Evolutionary conservation across 176 grass and related monocot species (phyloP).

Genomic region (Stipa capillata): DNA sequence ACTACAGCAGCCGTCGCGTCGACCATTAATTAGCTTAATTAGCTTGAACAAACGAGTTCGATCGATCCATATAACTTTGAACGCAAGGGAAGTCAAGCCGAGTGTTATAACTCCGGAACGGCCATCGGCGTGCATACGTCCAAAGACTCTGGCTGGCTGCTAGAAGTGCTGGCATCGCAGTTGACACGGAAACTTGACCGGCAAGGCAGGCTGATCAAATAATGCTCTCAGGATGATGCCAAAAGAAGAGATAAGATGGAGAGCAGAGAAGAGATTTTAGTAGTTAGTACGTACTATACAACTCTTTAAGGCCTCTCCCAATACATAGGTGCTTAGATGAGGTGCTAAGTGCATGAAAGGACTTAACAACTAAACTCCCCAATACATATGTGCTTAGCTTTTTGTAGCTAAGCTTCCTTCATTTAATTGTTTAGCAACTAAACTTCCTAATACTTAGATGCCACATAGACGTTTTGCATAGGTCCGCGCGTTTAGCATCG

Average conservation of each 20-base stretch:
- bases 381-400: too few species aligned
- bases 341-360: too few species aligned
- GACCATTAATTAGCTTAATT: conserved; percentile 9
- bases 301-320: too few species aligned
- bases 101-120: conserved; percentile 27
- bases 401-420: too few species aligned
- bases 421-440: too few species aligned
- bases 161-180: neutral
- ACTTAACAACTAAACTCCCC: too few species aligned
- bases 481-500: too few species aligned
- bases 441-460: too few species aligned
- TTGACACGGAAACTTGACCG: conserved; percentile 16
- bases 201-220: neutral
- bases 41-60: neutral
- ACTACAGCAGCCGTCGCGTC: conserved; percentile 3
- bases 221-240: neutral
- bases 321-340: too few species aligned
- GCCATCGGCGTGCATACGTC: neutral
- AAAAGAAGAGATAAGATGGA: neutral
- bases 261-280: neutral
- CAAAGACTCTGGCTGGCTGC: neutral
- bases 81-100: conserved; percentile 39
- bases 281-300: neutral
- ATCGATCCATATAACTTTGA: conserved; percentile 19
- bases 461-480: too few species aligned